Conservation (phyloP, 768 basidiomycete species). For the Mycena olivaceomarginata region DNA sequence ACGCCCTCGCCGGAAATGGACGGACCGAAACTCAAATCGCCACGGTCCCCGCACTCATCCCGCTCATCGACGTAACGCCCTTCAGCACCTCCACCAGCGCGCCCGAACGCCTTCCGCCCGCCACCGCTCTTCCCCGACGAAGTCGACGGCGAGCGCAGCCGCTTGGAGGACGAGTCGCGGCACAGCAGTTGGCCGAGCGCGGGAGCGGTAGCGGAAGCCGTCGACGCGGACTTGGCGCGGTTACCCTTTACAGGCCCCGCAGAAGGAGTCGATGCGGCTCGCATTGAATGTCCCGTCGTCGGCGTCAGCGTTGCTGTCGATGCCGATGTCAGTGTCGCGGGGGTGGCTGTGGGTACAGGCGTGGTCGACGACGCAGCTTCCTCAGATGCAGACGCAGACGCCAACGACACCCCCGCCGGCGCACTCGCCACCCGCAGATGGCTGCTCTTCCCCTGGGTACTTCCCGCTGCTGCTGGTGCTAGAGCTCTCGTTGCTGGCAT, state of each 20-base stretch:
- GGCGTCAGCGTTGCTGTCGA: background rate
- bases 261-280: no score
- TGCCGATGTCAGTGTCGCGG: background rate
- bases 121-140: slow-evolving; percentile 25
- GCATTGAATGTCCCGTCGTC: no score
- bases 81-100: slow-evolving; percentile 44
- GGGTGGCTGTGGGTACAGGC: background rate
- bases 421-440: slow-evolving; percentile 21
- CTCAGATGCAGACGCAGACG: background rate
- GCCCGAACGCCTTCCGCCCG: slow-evolving; percentile 38
- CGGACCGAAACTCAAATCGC: background rate
- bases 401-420: background rate
- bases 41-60: slow-evolving; percentile 3
- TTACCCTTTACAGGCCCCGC: background rate
- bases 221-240: slow-evolving; percentile 15
- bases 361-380: background rate
- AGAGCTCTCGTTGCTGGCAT: no score
- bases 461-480: no score
- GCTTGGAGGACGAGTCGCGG: slow-evolving; percentile 24
- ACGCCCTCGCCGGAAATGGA: no score
- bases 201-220: background rate
- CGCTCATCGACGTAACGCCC: slow-evolving; percentile 40
- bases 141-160: slow-evolving; percentile 39
- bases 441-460: background rate
- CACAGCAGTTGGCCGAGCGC: slow-evolving; percentile 1